Evolutionary conservation across 345 rosid genomes (phyloP).

Genomic region (Kernera saxatilis): DNA sequence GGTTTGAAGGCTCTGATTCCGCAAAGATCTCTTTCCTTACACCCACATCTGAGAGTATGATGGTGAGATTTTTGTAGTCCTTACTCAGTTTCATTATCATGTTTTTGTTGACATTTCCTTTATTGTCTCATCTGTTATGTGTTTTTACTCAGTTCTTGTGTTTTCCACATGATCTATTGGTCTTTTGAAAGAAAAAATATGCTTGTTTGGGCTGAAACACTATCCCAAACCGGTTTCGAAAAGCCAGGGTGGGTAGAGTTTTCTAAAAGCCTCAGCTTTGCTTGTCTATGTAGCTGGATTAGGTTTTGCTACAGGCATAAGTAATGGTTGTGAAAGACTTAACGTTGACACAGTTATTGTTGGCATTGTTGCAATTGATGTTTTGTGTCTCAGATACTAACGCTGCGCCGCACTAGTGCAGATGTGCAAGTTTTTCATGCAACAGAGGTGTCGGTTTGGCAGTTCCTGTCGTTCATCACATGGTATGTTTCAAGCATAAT

Average conservation of each 20-base stretch:
- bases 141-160: neutral
- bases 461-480: slow-evolving; percentile 82
- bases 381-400: slow-evolving; percentile 45
- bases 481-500: slow-evolving; percentile 48
- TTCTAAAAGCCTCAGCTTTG: neutral
- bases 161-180: neutral
- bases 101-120: neutral
- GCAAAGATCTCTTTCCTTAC: slow-evolving; percentile 80
- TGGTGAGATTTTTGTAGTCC: slow-evolving; percentile 42
- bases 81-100: neutral
- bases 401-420: slow-evolving; percentile 52
- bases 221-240: neutral
- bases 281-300: neutral
- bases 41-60: slow-evolving; percentile 82
- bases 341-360: neutral
- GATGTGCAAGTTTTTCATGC: slow-evolving; percentile 98
- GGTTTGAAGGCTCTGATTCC: slow-evolving; percentile 42
- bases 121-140: neutral
- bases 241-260: neutral
- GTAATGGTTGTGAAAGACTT: neutral
- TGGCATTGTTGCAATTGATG: neutral
- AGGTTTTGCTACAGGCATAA: neutral
- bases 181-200: neutral
- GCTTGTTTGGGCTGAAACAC: neutral
- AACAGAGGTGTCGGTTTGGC: slow-evolving; percentile 96